Evolutionary conservation across 176 grass and related monocot genomes (phyloP).

Genomic region (Aechmea fasciata): DNA sequence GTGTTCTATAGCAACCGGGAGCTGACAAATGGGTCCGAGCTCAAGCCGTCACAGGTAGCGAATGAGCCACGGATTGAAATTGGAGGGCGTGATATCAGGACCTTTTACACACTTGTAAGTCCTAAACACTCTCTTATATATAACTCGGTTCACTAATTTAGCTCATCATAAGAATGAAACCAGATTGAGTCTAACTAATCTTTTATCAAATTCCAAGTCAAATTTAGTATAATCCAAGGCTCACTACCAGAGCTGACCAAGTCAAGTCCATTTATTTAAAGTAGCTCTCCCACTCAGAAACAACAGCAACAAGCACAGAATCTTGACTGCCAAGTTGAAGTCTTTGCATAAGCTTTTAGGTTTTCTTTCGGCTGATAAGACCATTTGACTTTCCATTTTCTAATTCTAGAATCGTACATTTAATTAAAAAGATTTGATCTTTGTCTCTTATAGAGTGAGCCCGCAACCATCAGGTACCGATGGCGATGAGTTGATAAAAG

Average conservation of each 20-base stretch:
- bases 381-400: constrained; percentile 12
- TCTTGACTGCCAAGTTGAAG: constrained; percentile 10
- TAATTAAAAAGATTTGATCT: not conserved
- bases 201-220: not conserved
- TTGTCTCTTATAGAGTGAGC: not conserved
- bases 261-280: constrained; percentile 16
- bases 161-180: constrained; percentile 8
- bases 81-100: constrained; percentile 61
- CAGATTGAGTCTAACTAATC: not conserved
- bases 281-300: not conserved
- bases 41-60: constrained; percentile 77
- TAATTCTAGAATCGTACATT: not conserved
- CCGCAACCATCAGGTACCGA: not conserved
- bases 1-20: constrained; percentile 74
- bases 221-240: not conserved
- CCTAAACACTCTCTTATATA: not conserved
- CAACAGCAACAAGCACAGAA: constrained; percentile 13
- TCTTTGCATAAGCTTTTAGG: constrained; percentile 4
- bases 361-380: constrained; percentile 22
- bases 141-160: not conserved
- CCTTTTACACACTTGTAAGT: constrained; percentile 85
- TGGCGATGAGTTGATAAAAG: not conserved
- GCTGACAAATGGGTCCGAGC: constrained; percentile 60
- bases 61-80: constrained; percentile 53
- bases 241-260: not conserved